Conservation (phyloP, 148 eudicot genomes). For the Oxyria digyna region DNA sequence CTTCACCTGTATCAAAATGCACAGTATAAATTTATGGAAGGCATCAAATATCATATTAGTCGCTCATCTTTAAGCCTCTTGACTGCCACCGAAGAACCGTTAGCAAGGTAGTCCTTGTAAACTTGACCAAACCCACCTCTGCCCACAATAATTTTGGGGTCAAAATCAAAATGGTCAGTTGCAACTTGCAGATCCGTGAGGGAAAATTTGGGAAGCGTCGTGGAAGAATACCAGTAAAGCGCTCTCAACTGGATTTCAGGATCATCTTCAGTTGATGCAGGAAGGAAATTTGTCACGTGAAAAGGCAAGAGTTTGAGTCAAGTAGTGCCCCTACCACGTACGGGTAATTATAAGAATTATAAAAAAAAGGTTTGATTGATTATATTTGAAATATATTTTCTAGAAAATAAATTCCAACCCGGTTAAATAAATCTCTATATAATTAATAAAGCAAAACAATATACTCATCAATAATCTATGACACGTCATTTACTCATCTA, state of each 20-base stretch:
- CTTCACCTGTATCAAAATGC: slow-evolving; percentile 25
- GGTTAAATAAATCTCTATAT: too few species aligned
- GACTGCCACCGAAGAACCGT: slow-evolving; percentile 42
- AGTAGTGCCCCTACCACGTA: too few species aligned
- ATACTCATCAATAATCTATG: too few species aligned
- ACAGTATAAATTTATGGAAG: too few species aligned
- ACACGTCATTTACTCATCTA: too few species aligned
- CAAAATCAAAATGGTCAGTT: slow-evolving; percentile 35
- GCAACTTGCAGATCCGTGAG: slow-evolving; percentile 39
- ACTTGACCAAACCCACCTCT: slow-evolving; percentile 52
- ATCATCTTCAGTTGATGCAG: slow-evolving; percentile 39
- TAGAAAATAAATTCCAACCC: too few species aligned
- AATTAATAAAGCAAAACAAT: too few species aligned
- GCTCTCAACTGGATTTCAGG: slow-evolving; percentile 24
- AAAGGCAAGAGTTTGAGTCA: neutral
- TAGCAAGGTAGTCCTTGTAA: slow-evolving; percentile 40
- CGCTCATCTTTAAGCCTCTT: slow-evolving; percentile 33
- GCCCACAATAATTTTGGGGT: slow-evolving; percentile 36
- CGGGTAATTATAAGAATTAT: too few species aligned
- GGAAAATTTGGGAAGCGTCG: slow-evolving; percentile 42
- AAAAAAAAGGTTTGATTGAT: too few species aligned
- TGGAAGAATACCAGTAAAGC: neutral
- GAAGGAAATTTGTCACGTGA: neutral
- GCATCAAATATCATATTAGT: too few species aligned
- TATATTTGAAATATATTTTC: too few species aligned